phyloP scores from a whole-genome alignment of 2,329 filamentous ascomycete species.

The Arachnomyces sp. region DNA sequence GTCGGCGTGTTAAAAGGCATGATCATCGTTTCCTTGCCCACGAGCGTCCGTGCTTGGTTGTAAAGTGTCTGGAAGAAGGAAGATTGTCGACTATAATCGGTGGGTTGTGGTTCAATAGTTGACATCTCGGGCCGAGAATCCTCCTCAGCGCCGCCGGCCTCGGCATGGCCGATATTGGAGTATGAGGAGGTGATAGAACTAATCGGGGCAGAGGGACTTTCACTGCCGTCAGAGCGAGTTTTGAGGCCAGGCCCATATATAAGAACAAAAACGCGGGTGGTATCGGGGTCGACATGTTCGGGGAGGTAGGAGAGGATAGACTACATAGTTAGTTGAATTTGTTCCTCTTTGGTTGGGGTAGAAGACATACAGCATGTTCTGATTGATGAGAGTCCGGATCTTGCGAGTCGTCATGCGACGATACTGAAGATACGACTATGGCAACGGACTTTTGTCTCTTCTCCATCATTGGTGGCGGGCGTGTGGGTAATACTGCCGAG shows the following conservation, averaged over 20 bases:
- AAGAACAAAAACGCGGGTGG: slow-evolving; percentile 73
- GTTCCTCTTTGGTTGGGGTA: background rate
- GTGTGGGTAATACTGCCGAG: slow-evolving; percentile 19
- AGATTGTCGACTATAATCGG: slow-evolving; percentile 41
- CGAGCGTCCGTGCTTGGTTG: slow-evolving; percentile 67
- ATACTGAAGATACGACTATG: slow-evolving; percentile 77
- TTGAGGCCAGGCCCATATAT: slow-evolving; percentile 81
- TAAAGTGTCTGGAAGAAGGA: slow-evolving; percentile 72
- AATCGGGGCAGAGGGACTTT: slow-evolving; percentile 46
- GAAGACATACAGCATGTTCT: slow-evolving; percentile 68
- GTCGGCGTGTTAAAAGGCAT: slow-evolving; percentile 79
- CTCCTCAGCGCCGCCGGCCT: slow-evolving; percentile 42
- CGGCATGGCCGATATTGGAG: slow-evolving; percentile 72
- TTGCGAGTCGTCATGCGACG: slow-evolving; percentile 50
- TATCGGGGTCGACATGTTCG: slow-evolving; percentile 63
- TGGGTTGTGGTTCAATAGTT: slow-evolving; percentile 38
- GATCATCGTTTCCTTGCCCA: slow-evolving; percentile 79
- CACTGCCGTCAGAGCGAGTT: slow-evolving; percentile 39
- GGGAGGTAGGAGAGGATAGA: slow-evolving; percentile 86
- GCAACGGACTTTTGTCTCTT: slow-evolving; percentile 70
- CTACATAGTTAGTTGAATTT: slow-evolving; percentile 36
- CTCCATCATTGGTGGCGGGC: slow-evolving; percentile 4
- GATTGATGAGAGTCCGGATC: slow-evolving; percentile 51
- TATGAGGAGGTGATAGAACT: slow-evolving; percentile 71
- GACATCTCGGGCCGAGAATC: slow-evolving; percentile 48